Evolutionary conservation across 352 stramenopile species (phyloP).

Genomic region (Globisporangium spinosum): DNA sequence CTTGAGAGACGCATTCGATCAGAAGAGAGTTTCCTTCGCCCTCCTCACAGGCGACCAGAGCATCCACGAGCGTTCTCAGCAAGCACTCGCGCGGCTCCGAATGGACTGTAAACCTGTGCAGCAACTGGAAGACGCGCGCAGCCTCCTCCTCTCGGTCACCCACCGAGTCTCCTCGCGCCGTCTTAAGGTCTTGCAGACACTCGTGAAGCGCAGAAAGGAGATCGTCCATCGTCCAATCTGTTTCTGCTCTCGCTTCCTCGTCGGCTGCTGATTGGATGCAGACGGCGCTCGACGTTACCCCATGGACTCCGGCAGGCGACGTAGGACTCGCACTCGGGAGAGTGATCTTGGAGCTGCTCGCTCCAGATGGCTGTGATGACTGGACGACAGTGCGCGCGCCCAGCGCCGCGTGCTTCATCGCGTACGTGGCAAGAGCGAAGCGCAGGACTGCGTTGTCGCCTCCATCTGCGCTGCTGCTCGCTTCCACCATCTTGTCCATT

Average conservation of each 20-base stretch:
- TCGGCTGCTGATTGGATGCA: background rate
- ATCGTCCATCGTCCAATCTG: background rate
- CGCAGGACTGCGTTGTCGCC: constrained; percentile 18
- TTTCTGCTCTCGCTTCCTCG: background rate
- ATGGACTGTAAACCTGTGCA: background rate
- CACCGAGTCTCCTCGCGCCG: background rate
- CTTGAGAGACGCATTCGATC: constrained; percentile 11
- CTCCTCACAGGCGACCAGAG: constrained; percentile 2
- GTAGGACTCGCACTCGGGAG: background rate
- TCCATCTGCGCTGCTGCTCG: background rate
- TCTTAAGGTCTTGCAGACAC: constrained; percentile 10
- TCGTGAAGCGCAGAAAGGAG: constrained; percentile 4
- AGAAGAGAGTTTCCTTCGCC: constrained; percentile 11
- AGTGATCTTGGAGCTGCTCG: background rate
- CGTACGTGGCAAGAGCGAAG: constrained; percentile 31
- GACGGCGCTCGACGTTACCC: background rate
- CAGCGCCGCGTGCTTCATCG: constrained; percentile 20
- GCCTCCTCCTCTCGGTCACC: constrained; percentile 5
- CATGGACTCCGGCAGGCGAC: background rate
- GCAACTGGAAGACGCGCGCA: background rate
- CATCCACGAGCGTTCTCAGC: constrained; percentile 5
- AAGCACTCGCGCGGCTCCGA: background rate
- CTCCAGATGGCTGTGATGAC: background rate
- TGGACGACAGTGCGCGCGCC: background rate
- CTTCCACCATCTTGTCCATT: constrained; percentile 2